Base-by-base conservation (phyloP, 164 flowering plant genomes). In the Piper longum region DNA sequence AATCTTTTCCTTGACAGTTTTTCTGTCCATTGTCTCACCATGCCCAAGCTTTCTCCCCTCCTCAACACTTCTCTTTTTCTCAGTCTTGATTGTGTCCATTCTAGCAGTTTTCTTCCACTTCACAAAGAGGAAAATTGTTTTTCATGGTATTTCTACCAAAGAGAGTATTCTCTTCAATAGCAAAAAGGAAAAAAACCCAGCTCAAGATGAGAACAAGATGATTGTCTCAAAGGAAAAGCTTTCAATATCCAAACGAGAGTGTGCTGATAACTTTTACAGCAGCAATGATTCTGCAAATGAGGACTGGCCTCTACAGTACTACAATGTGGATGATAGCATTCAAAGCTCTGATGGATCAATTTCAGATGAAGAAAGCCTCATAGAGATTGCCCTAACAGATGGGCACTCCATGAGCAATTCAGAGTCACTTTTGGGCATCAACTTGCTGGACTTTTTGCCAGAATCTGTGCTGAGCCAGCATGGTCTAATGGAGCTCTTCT, bases 331-430 rank as follows among this genome's bases (percentile, higher is more conserved):
- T 48, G 70, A 62, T 44, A 63, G 70, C 52, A 19, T 4, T 5
- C 13, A n/a, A 41, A 12, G 56, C 67, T 57, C 61, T 80, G 67
- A 72, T 79, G 73, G 72, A 68, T 66, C 93, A 0, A 89, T 89
- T 43, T 86, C 98, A 0, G 79, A 76, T 57, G 86, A 85, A 54
- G 88, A 86, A 2, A 86, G 80, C 60, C 69, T 86, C 69, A 77
- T 86, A 64, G 92, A 86, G 75, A 81, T 86, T 56, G 92, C 79
- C 3, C 84, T 92, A n/a, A 92, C 89, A 0, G 79, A 73, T 16
- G 93, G 87, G 6, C 79, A 83, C 16, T 80, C 72, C 69, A 62
- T 4, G 68, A 61, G 41, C 13, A 43, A 19, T 6, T 41, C 54
- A 36, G 63, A 56, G 64, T 60, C 64, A 64, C 48, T 39, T 43